Base-by-base conservation (phyloP, 2,329 filamentous ascomycete genomes). In the Fusarium decemcellulare region DNA sequence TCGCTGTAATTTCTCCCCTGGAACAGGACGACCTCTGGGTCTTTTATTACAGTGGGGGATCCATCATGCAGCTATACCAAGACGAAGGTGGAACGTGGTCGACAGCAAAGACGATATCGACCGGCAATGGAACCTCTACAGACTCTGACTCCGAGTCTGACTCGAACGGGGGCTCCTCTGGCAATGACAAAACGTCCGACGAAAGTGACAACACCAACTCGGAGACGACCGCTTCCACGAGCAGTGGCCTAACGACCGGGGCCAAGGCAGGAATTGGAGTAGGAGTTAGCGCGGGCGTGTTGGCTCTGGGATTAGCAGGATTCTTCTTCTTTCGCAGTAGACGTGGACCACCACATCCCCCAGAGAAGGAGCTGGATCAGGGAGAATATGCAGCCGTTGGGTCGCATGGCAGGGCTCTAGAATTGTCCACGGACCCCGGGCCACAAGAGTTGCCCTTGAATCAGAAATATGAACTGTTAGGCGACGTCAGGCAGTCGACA, bases 211-310 rank as follows among this genome's bases (percentile, higher is more conserved):
- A 65, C 2, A 30, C 57, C 1, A 34, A 32, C 12, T 39, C 46
- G n/a, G 34, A 44, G 8, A 7, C 15, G 5, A 9, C 4, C 12
- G 23, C 3, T 23, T 23, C 23, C 23, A 23, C 23, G 18, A 11
- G 8, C 23, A 18, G 42, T 23, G 42, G 16, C 8, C 42, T 44
- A 44, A 23, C 58, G n/a, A 36, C 63, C 12, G 64, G 64, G 11
- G 64, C 64, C 15, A 67, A 67, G 29, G 64, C 64, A 3, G 65
- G 65, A 2, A 46, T 67, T 47, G 63, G 65, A 2, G 43, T 67
- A 4, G 64, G 63, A 1, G 65, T 67, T 2, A 32, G 53, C 1
- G 48, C 39, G 2, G 48, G 63, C 1, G 43, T 59, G 5, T 15
- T 67, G 10, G 57, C 57, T 5, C 23, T 60, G 0, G 53, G 29